A percentile compares a stretch with the other conserved stretches of the same genome.
phyloP scores from a whole-genome alignment of 192 early-diverging fungal genomes.

The Blastocladiella britannica region DNA sequence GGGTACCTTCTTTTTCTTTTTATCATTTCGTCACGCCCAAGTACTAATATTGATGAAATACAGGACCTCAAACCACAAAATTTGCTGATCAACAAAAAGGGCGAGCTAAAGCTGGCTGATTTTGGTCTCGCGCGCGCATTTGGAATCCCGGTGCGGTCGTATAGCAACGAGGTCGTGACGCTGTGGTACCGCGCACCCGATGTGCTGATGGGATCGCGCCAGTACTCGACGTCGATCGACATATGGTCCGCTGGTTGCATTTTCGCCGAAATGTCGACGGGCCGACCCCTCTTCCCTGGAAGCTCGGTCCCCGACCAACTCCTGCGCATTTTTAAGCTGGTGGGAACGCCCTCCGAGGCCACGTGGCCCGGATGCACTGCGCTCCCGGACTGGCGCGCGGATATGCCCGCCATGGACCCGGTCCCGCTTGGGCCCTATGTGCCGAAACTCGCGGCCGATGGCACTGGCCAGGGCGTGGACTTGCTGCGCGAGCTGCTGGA shows the following conservation, averaged over 20 bases:
- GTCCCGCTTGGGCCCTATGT: conserved; percentile 50
- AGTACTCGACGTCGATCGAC: conserved; percentile 74
- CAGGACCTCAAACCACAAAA: conserved; percentile 76
- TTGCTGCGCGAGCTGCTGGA: no score
- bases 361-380: conserved; percentile 68
- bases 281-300: conserved; percentile 79
- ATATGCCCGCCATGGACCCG: conserved; percentile 53
- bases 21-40: neutral
- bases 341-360: conserved; percentile 62
- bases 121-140: conserved; percentile 94
- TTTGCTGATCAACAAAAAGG: conserved; percentile 83
- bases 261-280: conserved; percentile 75
- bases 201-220: conserved; percentile 67
- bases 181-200: conserved; percentile 77
- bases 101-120: conserved; percentile 67
- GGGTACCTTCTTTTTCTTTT: conserved; percentile 22
- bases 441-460: conserved; percentile 47
- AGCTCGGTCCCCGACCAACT: conserved; percentile 72
- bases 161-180: conserved; percentile 71
- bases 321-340: conserved; percentile 71
- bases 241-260: conserved; percentile 75
- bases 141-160: conserved; percentile 78
- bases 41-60: no score
- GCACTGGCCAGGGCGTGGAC: conserved; percentile 53
- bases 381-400: conserved; percentile 66